Evolutionary conservation across 257 asterid genomes (phyloP), one percentile per base, ranked within the genome.

Genomic region (Coffea canephora): DNA sequence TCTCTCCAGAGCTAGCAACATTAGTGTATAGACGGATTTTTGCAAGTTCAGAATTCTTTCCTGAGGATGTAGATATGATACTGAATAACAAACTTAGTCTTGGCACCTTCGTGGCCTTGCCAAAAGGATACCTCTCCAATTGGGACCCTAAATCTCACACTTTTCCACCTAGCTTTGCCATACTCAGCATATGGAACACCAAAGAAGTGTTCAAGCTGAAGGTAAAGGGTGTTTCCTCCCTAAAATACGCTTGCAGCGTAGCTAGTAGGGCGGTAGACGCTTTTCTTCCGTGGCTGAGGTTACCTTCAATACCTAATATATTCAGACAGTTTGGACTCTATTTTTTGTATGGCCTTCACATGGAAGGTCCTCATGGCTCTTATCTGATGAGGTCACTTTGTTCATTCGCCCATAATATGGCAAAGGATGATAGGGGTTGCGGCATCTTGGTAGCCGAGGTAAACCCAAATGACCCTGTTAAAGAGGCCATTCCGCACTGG

Each of bases 31-130:
- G 88, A 2, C 84, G 79, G 3, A 69, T 89, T 61, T 92, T 94
- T 19, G 74, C 90, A 0, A 48, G 49, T 75, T 89, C 92, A 0
- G 97, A 94, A 66, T 91, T 92, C 71, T 94, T 92, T 49, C 97
- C 98, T 6, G 79, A 83, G 27, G 98, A 94, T 62, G 85, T 94
- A 3, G 90, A 87, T 9, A 45, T 65, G 10, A 73, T 94, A 64
- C 80, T 94, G 6, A 80, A 84, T 45, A 89, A 88, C 87, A 89
- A 89, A 73, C 89, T 90, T 78, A 94, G 77, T 79, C 74, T 94
- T 48, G 98, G 98, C 45, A 91, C 98, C 59, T 94, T 88, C 87
- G 86, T 94, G 88, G 97, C 98, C 31, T 54, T 90, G 5, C 91
- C 94, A 4, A 89, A 85, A 34, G 82, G 83, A 31, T 64, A 78